Base-by-base conservation (phyloP, 805 yeast genomes). In the Myxozyma geophila region DNA sequence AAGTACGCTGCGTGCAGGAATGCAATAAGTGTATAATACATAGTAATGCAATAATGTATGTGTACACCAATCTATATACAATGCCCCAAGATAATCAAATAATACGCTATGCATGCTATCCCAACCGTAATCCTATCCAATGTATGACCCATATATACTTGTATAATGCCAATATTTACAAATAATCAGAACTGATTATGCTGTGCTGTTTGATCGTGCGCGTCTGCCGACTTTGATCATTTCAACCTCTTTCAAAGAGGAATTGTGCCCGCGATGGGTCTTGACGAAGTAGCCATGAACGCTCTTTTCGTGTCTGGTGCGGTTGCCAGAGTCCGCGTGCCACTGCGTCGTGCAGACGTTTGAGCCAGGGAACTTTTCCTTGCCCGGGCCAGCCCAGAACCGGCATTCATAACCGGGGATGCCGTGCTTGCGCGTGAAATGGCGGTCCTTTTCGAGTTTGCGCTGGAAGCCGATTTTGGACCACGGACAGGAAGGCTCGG, bases 321-420 rank as follows among this genome's bases (percentile, higher is more conserved):
- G 58, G 52, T 71, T 71, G 7, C 74, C 74, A 15, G 73, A 64
- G 49, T 71, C 74, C 12, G 73, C 73, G 46, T 71, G 74, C 74
- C 74, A 71, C 46, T 67, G 66, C 6, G 73, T 71, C 9, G 71
- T 68, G 59, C 74, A 71, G 3, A 64, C 65, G 7, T 68, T 59
- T 43, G 70, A 54, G 7, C 73, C 74, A 7, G 68, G 62, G 54
- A 64, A 70, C 58, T 70, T 70, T 43, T 71, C 74, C 23, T 58
- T 58, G 33, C 66, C 69, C 15, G 59, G 65, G 3, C 62, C 65
- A 21, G 70, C 64, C 74, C 74, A 71, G 63, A 67, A 71, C 19
- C 74, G 64, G 58, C 74, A 71, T 52, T 71, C 73, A 54, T 70
- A 71, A 54, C 61, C 46, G n/a, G 73, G 74, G 21, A 64, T 65